Evolutionary conservation across 495 filamentous ascomycete genomes (phyloP), one percentile per base, ranked within the genome.

Genomic region (Penicillium tannophilum): DNA sequence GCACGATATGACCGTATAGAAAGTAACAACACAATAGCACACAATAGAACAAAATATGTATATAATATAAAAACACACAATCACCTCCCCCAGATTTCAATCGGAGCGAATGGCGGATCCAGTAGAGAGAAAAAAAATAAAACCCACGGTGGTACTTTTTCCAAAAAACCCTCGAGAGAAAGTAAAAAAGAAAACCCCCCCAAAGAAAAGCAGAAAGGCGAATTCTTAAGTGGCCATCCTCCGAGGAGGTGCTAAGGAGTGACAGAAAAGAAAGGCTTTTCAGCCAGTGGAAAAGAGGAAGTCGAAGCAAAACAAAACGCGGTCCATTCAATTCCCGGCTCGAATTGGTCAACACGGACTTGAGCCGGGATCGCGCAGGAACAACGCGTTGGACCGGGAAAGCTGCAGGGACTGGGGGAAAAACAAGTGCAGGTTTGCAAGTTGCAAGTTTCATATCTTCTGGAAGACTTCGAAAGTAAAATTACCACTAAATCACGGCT

Each of bases 301-400:
- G 56, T 28, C 33, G 58, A 55, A 65, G 54, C 52, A 59, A 31
- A 59, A 58, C 43, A 58, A 54, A 63, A 60, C 54, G 58, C 55
- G 55, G 52, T 67, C 43, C 63, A 63, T 59, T 26, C 31, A 57
- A 54, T 41, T 50, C 59, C 56, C 49, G 61, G 56, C 61, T 63
- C 43, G 58, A 56, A 61, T 57, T 61, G 58, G 62, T 43, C 68
- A 69, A 72, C 44, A 67, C 65, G 68, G 69, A 70, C 62, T 70
- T 67, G 66, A 70, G 60, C 72, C 70, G 74, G 72, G 61, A 72
- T 68, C 66, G 70, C 72, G 64, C 69, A 77, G 69, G 63, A 65
- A 58, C 58, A 52, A 67, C 63, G 64, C 60, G 58, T 59, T 61
- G 61, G 56, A 56, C 49, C 61, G 50, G 52, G 72, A 66, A 70